A percentile compares a stretch with the other conserved stretches of the same genome.
These are phyloP conservation scores for Isoetes taiwanensis DNA, from an alignment of 75 land plant species.

Conservation along the genomic window DNA sequence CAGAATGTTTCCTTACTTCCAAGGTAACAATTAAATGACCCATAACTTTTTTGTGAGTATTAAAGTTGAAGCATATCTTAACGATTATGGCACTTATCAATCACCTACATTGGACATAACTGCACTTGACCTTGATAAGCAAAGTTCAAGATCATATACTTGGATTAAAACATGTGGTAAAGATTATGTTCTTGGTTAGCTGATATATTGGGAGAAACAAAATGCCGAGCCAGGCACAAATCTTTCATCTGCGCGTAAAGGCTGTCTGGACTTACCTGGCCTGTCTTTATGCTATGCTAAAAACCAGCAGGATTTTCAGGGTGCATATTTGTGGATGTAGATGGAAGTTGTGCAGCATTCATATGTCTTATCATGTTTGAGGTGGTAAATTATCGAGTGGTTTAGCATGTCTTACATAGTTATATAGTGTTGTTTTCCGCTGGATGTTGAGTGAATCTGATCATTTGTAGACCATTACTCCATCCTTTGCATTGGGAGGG, in stretches of 20 bases:
- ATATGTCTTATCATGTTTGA: no score
- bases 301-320: neutral
- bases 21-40: neutral
- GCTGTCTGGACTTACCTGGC: neutral
- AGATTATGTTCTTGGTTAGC: neutral
- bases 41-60: neutral
- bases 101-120: neutral
- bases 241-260: neutral
- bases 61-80: neutral
- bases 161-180: neutral
- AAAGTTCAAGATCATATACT: neutral
- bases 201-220: neutral
- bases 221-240: neutral
- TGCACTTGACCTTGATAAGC: neutral
- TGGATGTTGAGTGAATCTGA: no score
- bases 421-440: no score
- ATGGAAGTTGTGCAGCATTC: no score
- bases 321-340: no score
- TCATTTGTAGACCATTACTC: constrained; percentile 95
- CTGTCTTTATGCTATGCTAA: neutral
- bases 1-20: neutral
- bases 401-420: no score
- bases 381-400: no score
- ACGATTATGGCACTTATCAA: neutral
- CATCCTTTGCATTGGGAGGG: constrained; percentile 76